A percentile compares a stretch with the other conserved stretches of the same genome.
These are phyloP conservation scores for Nicotiana noctiflora DNA, from an alignment of 257 asterid genomes.

Conservation along the genomic window DNA sequence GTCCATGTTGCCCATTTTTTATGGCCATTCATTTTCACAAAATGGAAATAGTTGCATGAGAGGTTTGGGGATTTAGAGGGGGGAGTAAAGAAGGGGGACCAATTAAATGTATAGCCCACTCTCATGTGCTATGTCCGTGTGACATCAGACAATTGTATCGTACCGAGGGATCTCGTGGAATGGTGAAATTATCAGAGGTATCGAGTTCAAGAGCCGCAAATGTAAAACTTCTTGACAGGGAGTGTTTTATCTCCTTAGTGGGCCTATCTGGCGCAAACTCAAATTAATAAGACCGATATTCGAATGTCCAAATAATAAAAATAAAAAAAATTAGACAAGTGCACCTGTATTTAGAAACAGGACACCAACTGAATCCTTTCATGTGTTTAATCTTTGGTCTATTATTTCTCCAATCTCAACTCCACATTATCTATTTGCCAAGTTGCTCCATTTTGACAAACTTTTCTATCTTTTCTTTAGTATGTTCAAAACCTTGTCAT, in stretches of 20 bases:
- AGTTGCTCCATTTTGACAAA: neutral
- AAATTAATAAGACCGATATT: neutral
- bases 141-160: neutral
- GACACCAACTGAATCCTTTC: neutral
- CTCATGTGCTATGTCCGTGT: neutral
- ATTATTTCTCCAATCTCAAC: neutral
- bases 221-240: neutral
- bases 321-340: neutral
- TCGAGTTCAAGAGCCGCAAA: neutral
- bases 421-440: neutral
- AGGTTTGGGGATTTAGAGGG: neutral
- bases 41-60: neutral
- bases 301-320: neutral
- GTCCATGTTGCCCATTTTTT: neutral
- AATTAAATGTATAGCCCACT: neutral
- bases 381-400: neutral
- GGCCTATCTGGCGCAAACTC: neutral
- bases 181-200: neutral
- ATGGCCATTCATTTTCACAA: neutral
- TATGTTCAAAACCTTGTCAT: constrained; percentile 6
- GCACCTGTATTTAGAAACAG: neutral
- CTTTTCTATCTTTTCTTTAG: neutral
- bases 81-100: neutral
- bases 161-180: neutral
- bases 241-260: neutral